Evolutionary conservation across 805 yeast genomes (phyloP).

Genomic region (Clavispora fructus): DNA sequence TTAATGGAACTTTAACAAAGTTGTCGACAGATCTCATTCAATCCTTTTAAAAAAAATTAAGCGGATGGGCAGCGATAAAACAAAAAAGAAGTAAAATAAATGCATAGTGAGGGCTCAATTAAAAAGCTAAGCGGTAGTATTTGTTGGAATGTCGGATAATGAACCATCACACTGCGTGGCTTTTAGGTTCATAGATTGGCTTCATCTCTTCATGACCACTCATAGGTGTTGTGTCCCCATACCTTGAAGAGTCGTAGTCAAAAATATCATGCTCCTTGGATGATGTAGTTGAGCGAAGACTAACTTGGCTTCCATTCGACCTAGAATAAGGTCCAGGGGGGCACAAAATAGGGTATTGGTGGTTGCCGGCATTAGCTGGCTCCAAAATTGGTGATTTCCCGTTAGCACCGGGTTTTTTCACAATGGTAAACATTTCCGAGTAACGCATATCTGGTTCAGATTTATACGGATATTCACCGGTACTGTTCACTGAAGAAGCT

Average conservation of each 20-base stretch:
- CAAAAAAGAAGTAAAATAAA: neutral
- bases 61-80: neutral
- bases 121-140: neutral
- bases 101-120: neutral
- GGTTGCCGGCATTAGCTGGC: conserved; percentile 6
- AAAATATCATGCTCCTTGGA: conserved; percentile 19
- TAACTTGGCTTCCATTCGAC: conserved; percentile 21
- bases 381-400: conserved; percentile 1
- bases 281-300: conserved; percentile 20
- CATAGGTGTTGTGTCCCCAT: conserved; percentile 27
- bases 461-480: neutral
- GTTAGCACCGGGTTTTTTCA: neutral
- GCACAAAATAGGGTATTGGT: conserved; percentile 4
- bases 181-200: neutral
- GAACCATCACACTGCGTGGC: neutral
- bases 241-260: conserved; percentile 20
- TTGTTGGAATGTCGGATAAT: neutral
- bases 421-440: neutral
- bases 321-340: conserved; percentile 6
- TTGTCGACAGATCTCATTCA: neutral
- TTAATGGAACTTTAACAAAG: neutral
- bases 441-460: neutral
- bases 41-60: neutral
- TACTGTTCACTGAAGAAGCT: neutral
- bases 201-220: conserved; percentile 22